Percentiles rank a stretch among this genome's conserved stretches.
Evolutionary conservation across 1,139 yeast species (phyloP).

Genomic region (Lodderomyces orthopsilosis): DNA sequence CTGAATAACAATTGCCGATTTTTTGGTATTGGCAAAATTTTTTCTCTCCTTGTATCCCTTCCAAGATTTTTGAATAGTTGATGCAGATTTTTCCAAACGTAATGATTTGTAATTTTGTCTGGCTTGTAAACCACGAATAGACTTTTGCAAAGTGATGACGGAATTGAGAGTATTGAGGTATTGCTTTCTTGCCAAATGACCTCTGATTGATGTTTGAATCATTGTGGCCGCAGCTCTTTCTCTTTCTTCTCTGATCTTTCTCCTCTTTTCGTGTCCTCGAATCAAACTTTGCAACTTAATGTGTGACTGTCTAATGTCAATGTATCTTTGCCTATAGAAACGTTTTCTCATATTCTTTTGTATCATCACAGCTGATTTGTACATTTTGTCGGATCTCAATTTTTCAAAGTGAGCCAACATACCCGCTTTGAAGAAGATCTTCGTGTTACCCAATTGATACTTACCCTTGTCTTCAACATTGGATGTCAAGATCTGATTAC

Average conservation of each 20-base stretch:
- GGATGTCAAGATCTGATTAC: constrained; percentile 62
- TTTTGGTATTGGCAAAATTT: constrained; percentile 36
- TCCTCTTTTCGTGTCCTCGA: constrained; percentile 65
- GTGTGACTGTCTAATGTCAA: constrained; percentile 55
- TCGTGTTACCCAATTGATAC: constrained; percentile 85
- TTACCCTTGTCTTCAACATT: constrained; percentile 64
- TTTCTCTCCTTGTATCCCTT: constrained; percentile 57
- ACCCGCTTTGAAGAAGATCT: constrained; percentile 95
- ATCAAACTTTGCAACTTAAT: constrained; percentile 56
- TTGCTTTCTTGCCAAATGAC: constrained; percentile 52
- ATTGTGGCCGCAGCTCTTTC: constrained; percentile 64
- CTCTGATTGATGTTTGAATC: constrained; percentile 74
- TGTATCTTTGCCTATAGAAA: constrained; percentile 60
- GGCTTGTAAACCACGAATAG: constrained; percentile 64
- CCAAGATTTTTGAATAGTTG: constrained; percentile 65
- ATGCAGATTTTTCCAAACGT: constrained; percentile 62
- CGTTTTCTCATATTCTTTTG: constrained; percentile 81
- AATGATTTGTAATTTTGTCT: constrained; percentile 46
- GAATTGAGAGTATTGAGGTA: constrained; percentile 45
- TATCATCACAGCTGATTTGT: constrained; percentile 74
- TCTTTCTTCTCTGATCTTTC: constrained; percentile 53
- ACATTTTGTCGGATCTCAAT: constrained; percentile 73
- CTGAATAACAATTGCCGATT: constrained; percentile 70
- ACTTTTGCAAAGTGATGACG: constrained; percentile 61
- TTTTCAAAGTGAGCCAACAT: constrained; percentile 91